A percentile compares a stretch with the other conserved stretches of the same genome.
phyloP scores from a whole-genome alignment of 2,329 filamentous ascomycete species.

The Elsinoe batatas region DNA sequence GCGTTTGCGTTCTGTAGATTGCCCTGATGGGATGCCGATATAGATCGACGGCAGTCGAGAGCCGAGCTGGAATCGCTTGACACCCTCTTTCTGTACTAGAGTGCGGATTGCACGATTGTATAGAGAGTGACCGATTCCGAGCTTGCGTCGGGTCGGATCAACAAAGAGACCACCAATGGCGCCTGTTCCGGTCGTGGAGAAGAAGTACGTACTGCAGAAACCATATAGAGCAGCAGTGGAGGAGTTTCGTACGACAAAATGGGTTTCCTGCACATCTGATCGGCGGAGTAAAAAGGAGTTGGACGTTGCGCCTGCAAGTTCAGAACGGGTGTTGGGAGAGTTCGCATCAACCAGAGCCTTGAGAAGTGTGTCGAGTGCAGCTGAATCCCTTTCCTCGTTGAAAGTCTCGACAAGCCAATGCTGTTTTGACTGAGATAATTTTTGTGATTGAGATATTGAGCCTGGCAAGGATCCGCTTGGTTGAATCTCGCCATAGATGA shows the following conservation, averaged over 20 bases:
- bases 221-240: conserved; percentile 85
- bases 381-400: conserved; percentile 65
- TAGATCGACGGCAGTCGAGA: conserved; percentile 76
- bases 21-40: conserved; percentile 66
- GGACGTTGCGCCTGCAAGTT: conserved; percentile 59
- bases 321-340: conserved; percentile 55
- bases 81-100: conserved; percentile 58
- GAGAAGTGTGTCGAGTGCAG: conserved; percentile 66
- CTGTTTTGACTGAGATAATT: conserved; percentile 77
- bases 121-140: conserved; percentile 83
- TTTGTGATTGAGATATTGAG: conserved; percentile 77
- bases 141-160: conserved; percentile 63
- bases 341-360: conserved; percentile 57
- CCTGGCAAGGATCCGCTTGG: conserved; percentile 51
- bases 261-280: conserved; percentile 62
- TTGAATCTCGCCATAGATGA: conserved; percentile 65
- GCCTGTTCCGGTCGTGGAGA: conserved; percentile 58
- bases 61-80: conserved; percentile 75
- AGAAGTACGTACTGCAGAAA: conserved; percentile 82
- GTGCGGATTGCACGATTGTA: conserved; percentile 75
- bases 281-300: conserved; percentile 67
- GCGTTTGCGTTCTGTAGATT: conserved; percentile 50
- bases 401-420: conserved; percentile 92
- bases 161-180: conserved; percentile 83
- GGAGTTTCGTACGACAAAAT: conserved; percentile 90